Base-by-base conservation (phyloP, 2,329 filamentous ascomycete species). In the Aspergillus piperis region DNA sequence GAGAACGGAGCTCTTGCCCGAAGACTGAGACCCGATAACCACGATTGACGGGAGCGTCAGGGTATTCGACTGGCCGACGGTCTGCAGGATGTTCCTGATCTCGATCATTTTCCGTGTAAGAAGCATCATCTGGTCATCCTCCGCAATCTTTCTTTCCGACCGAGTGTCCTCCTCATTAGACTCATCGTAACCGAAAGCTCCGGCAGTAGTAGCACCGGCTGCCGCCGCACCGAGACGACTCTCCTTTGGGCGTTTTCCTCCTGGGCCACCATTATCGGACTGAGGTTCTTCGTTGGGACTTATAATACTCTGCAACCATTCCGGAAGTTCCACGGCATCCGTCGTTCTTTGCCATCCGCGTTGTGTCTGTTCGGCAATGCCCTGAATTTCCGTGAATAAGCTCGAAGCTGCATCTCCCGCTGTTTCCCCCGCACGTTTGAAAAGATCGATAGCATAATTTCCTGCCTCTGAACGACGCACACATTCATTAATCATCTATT, bases 81-180 rank as follows among this genome's bases (percentile, higher is more conserved):
- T 91, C 71, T 96, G 90, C 23, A 99, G 83, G 59, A 99, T 91
- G 67, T 89, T 93, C 67, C 96, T 85, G 59, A 99, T 98, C 80
- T 99, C 95, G 71, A 99, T 99, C 95, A 99, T 99, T 80, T 98
- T 98, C 80, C 95, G 94, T 2, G 96, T 99, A 71, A 99, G 82
- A 67, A 97, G 84, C 95, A 99, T 99, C 94, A 99, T 99, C 77
- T 99, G 95, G 74, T 99, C 95, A 70, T 99, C 95, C 70, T 88
- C 87, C 17, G 92, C 91, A 52, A 84, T 83, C 71, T 90, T 87
- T 58, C 89, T 86, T 19, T 80, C 82, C 8, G 82, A 80, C 58
- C 87, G 82, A 13, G 32, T 11, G 38, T 94, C 86, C 38, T 90
- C 86, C 41, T 85, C 83, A 3, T 82, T 78, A 2, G 87, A 85